Base-by-base conservation (phyloP, 345 rosid species). In the Geranium rotundifolium region DNA sequence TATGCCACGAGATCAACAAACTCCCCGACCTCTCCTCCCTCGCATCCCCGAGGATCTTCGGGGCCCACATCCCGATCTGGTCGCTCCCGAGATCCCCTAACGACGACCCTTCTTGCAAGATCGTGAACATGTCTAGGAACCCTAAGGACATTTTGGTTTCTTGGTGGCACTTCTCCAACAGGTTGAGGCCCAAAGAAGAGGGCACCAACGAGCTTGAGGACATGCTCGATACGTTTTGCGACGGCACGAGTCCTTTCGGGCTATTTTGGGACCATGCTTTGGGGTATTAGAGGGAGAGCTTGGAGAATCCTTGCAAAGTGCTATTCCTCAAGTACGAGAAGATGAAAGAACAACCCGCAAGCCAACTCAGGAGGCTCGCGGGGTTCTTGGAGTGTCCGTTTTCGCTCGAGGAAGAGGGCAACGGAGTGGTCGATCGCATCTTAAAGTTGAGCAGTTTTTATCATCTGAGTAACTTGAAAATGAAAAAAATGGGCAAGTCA, bases 51-150 rank as follows among this genome's bases (percentile, higher is more conserved):
- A 12, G 15, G 37, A 54, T 7, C 16, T 14, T 37, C 1, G 23
- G 17, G 29, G 17, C 59, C 57, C 29, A 49, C 59, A 1, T 16
- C 58, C 54, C 49, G 13, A 23, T 0, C 27, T 16, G 58, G n/a
- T 31, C 31, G 46, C 34, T 63, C 19, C 66, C 59, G 9, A 63
- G 30, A 9, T n/a, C n/a, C n/a, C n/a, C n/a, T n/a, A n/a, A n/a
- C n/a, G n/a, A n/a, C n/a, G n/a, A n/a, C n/a, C n/a, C n/a, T n/a
- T 0, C 41, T 54, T 63, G 66, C 59, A 55, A 50, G 29, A 29
- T 54, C 29, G 46, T 63, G 46, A 1, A 18, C 10, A 19, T 63
- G 46, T 63, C 49, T 19, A 31, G 66, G 34, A 37, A 63, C 58
- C 50, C 59, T 0, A 63, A 63, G 14, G 59, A 54, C 16, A 19